phyloP scores from a whole-genome alignment of 495 filamentous ascomycete genomes.

The Hypoxylon rickii region DNA sequence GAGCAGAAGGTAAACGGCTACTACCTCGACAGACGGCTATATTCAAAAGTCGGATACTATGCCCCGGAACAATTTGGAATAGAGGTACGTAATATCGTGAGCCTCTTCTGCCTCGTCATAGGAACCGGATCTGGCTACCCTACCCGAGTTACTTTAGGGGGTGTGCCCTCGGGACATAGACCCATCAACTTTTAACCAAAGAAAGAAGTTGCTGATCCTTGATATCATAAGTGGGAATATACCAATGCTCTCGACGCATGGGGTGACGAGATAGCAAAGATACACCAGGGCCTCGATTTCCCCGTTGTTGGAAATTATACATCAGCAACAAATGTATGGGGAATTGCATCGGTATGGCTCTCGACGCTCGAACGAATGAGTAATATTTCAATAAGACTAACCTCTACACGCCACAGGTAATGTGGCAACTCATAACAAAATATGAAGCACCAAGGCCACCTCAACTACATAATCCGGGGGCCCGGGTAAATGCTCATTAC shows the following conservation, averaged over 20 bases:
- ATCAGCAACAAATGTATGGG: conserved; percentile 17
- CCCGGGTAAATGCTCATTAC: neutral
- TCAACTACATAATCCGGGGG: neutral
- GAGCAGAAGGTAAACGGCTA: conserved; percentile 14
- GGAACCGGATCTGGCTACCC: no score
- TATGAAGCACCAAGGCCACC: neutral
- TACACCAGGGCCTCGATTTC: no score
- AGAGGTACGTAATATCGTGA: no score
- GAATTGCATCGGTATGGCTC: conserved; percentile 19
- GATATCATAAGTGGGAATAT: conserved; percentile 24
- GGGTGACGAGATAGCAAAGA: conserved; percentile 22
- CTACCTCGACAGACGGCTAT: neutral
- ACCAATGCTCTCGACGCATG: neutral
- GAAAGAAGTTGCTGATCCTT: no score
- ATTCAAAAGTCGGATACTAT: conserved; percentile 10
- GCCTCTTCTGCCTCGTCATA: no score
- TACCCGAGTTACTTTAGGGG: no score
- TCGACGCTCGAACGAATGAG: neutral
- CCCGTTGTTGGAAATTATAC: conserved; percentile 26
- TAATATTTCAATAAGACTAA: neutral
- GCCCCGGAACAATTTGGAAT: conserved; percentile 36
- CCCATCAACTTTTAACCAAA: no score
- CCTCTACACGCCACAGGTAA: conserved; percentile 13
- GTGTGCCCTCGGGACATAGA: no score
- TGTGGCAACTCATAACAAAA: conserved; percentile 27